Evolutionary conservation across 805 yeast genomes (phyloP).

Genomic region (Candida verbasci): DNA sequence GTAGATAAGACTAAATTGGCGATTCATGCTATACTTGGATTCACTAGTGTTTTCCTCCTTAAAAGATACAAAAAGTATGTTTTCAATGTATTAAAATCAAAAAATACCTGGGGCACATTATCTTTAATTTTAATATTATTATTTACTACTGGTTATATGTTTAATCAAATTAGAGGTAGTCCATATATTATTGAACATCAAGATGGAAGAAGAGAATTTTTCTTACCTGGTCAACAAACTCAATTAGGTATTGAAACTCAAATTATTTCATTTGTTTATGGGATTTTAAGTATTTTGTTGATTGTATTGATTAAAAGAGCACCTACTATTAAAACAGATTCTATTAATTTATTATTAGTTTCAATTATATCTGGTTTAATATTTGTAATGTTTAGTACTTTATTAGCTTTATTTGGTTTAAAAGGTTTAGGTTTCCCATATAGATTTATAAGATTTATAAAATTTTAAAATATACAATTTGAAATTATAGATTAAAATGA

Average conservation of each 20-base stretch:
- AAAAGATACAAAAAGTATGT: conserved; percentile 30
- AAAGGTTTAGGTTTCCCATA: conserved; percentile 80
- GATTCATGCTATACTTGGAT: conserved; percentile 19
- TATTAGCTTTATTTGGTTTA: conserved; percentile 60
- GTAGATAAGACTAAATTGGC: conserved; percentile 30
- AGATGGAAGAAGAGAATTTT: conserved; percentile 35
- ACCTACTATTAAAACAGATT: conserved; percentile 43
- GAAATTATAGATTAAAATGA: too few species aligned
- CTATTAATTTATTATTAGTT: conserved; percentile 48
- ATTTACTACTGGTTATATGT: conserved; percentile 90
- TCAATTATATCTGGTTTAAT: conserved; percentile 40
- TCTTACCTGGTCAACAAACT: conserved; percentile 57
- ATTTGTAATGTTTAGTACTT: conserved; percentile 56
- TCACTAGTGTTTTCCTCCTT: conserved; percentile 22
- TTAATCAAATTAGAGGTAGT: conserved; percentile 73
- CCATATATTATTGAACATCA: conserved; percentile 52
- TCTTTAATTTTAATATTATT: conserved; percentile 62
- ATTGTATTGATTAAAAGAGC: conserved; percentile 56
- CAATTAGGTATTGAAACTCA: conserved; percentile 92
- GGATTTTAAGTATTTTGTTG: conserved; percentile 55
- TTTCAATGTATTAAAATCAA: conserved; percentile 40
- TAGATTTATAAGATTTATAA: conserved; percentile 31
- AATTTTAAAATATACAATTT: neutral
- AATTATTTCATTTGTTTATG: conserved; percentile 70
- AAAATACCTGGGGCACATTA: conserved; percentile 67